Evolutionary conservation across 2,329 filamentous ascomycete genomes (phyloP), one percentile per base, ranked within the genome.

Genomic region (Fusarium sp.): DNA sequence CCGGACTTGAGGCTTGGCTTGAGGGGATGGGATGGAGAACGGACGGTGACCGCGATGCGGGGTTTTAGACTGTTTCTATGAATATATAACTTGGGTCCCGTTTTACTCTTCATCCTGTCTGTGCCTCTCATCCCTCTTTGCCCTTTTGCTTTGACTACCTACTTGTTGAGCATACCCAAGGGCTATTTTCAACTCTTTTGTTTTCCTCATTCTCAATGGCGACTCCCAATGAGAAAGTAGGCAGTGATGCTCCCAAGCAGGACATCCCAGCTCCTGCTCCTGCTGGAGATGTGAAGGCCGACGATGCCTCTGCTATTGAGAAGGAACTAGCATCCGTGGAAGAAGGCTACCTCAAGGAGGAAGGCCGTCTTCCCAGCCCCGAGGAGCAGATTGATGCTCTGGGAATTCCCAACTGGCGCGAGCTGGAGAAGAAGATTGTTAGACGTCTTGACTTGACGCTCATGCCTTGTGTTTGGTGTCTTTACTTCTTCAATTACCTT

Each of bases 401-500:
- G 0, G 61, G 59, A 0, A 64, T 64, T 13, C 61, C 59, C 0
- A 45, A 64, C 49, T 64, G 61, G 61, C 61, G 61, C 0, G 59
- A 64, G 34, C 34, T 64, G 18, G 61, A 64, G 42, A 64, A 64
- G 24, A 64, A 64, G 49, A 64, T 64, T 1, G 61, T 64, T 4
- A 45, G 61, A 3, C 61, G 61, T 27, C 59, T 64, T 22, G 61
- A 64, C 2, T 18, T 64, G 44, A 64, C 61, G 18, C 61, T 64
- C 29, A 64, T 64, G 61, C 61, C 61, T 4, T 64, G 61, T 40
- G 49, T 64, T 2, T 64, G 61, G 61, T 64, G 61, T 13, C 61
- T 64, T 8, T 64, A 64, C 34, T 64, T 64, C 34, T 64, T 64
- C 49, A 64, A 64, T n/a, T 64, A 64, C 6, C 59, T 64, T 1